A percentile compares a stretch with the other conserved stretches of the same genome.
These are phyloP conservation scores for Apiosordaria backusii DNA, from an alignment of 495 filamentous ascomycete species.

Conservation along the genomic window DNA sequence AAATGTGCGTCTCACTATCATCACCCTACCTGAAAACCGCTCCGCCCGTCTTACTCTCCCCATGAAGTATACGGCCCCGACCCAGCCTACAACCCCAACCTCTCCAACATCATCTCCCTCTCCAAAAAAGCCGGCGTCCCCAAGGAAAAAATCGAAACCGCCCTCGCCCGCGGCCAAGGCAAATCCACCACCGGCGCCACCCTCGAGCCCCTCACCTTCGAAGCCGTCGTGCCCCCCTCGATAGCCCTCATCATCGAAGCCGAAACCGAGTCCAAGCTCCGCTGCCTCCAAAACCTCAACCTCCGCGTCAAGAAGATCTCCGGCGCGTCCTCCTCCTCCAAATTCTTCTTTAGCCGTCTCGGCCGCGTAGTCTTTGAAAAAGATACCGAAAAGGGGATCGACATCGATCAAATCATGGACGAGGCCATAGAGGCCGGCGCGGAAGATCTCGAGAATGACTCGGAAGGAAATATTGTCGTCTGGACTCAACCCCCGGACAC, in stretches of 20 bases:
- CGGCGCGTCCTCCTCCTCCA: constrained; percentile 67
- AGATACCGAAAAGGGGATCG: constrained; percentile 44
- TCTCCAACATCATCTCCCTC: constrained; percentile 64
- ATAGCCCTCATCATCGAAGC: constrained; percentile 73
- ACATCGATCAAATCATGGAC: constrained; percentile 75
- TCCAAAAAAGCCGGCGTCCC: constrained; percentile 87
- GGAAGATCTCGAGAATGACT: constrained; percentile 70
- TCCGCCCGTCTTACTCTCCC: constrained; percentile 20
- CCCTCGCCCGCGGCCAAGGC: constrained; percentile 85
- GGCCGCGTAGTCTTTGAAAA: constrained; percentile 68
- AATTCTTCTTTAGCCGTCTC: constrained; percentile 78
- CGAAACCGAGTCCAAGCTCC: constrained; percentile 74
- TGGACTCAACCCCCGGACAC: constrained; percentile 71
- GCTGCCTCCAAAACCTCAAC: constrained; percentile 68
- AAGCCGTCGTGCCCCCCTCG: constrained; percentile 74
- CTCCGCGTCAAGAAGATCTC: constrained; percentile 61
- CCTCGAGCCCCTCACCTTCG: constrained; percentile 72
- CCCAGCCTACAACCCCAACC: constrained; percentile 65
- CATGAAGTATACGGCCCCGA: constrained; percentile 61
- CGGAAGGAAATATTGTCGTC: constrained; percentile 65
- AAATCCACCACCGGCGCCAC: constrained; percentile 63
- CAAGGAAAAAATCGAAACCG: constrained; percentile 75
- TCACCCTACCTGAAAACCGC: background rate
- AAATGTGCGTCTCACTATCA: constrained; percentile 38
- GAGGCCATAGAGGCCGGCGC: constrained; percentile 81